phyloP scores from a whole-genome alignment of 2,329 filamentous ascomycete genomes.

The Tolypocladium paradoxum region DNA sequence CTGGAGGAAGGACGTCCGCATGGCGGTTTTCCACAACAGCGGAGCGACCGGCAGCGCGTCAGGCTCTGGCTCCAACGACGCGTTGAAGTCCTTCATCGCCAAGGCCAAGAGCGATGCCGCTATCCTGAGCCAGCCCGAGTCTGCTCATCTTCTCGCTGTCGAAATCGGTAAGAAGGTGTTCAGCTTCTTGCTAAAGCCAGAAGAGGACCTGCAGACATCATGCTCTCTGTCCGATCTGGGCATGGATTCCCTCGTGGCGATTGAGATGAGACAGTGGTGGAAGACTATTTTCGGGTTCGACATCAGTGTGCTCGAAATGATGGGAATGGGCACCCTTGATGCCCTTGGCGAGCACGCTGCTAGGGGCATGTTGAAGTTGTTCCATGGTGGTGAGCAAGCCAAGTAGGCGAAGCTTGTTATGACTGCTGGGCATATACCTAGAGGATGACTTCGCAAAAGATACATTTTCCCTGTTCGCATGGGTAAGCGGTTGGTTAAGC shows the following conservation, averaged over 20 bases:
- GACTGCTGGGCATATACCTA: no score
- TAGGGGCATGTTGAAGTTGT: background rate
- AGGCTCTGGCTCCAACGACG: background rate
- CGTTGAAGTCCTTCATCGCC: no score
- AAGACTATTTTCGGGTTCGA: conserved; percentile 8
- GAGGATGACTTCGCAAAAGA: no score
- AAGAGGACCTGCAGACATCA: conserved; percentile 1
- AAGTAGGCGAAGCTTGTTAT: no score
- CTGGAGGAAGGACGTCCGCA: background rate
- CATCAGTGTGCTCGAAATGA: conserved; percentile 9
- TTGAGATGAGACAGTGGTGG: conserved; percentile 13
- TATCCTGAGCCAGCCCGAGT: background rate
- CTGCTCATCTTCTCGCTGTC: background rate
- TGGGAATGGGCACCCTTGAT: conserved; percentile 7
- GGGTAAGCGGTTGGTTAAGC: no score
- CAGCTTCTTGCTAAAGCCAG: conserved; percentile 6
- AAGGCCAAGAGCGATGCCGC: no score
- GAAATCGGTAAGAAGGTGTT: conserved; percentile 9
- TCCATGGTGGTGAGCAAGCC: no score
- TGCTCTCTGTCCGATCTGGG: conserved; percentile 7
- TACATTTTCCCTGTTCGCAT: no score
- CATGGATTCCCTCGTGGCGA: conserved; percentile 11
- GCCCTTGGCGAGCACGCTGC: conserved; percentile 5
- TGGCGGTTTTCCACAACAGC: background rate
- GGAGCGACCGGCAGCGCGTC: background rate